phyloP scores from a whole-genome alignment of 495 filamentous ascomycete genomes.

The Chlorociboria aeruginascens region DNA sequence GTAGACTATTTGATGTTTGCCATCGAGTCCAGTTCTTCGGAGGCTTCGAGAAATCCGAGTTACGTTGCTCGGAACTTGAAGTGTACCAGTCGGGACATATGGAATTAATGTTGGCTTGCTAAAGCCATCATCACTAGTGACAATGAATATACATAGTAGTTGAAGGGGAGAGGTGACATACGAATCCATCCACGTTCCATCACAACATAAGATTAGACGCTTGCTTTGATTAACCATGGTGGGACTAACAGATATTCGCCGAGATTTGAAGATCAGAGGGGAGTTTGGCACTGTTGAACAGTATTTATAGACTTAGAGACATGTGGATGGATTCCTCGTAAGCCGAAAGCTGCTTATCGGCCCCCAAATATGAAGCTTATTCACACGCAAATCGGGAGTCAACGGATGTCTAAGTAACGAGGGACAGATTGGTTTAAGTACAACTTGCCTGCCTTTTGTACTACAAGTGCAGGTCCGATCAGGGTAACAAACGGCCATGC shows the following conservation, averaged over 20 bases:
- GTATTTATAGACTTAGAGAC: background rate
- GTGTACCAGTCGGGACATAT: slow-evolving; percentile 13
- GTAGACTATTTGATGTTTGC: slow-evolving; percentile 32
- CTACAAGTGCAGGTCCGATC: no score
- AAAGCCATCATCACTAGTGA: slow-evolving; percentile 13
- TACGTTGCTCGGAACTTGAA: slow-evolving; percentile 28
- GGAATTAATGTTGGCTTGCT: slow-evolving; percentile 16
- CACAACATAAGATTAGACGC: slow-evolving; percentile 14
- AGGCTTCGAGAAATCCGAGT: slow-evolving; percentile 35
- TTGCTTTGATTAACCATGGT: slow-evolving; percentile 4
- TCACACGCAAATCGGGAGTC: no score
- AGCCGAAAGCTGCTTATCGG: background rate
- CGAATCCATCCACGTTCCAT: slow-evolving; percentile 18
- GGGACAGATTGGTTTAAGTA: no score
- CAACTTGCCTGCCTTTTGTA: no score
- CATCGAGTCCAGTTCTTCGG: slow-evolving; percentile 20
- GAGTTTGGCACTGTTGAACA: background rate
- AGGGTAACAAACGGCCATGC: no score
- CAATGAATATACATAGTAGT: background rate
- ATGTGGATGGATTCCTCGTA: slow-evolving; percentile 5
- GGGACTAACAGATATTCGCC: background rate
- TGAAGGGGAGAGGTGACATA: background rate
- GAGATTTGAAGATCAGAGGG: background rate
- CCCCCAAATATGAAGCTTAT: no score
- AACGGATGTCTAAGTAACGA: no score